Conservation (phyloP, 805 yeast genomes). For the Lachancea nothofagi region DNA sequence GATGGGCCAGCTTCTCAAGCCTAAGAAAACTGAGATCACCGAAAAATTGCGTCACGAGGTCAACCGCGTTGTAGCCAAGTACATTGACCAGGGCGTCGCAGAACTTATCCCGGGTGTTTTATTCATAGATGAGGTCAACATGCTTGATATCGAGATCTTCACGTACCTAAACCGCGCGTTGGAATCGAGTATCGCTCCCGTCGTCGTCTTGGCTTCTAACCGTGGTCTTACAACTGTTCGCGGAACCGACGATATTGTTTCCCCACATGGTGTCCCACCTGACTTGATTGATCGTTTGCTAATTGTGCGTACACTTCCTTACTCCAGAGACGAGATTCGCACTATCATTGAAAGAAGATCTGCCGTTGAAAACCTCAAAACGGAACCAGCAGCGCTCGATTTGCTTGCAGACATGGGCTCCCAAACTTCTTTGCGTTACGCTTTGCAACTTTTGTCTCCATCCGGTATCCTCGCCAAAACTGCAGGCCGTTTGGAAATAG, state of each 20-base stretch:
- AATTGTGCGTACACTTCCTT: slow-evolving; percentile 89
- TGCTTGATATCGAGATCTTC: slow-evolving; percentile 96
- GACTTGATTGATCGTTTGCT: slow-evolving; percentile 88
- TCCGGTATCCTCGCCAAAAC: slow-evolving; percentile 77
- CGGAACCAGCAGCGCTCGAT: slow-evolving; percentile 65
- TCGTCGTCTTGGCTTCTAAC: slow-evolving; percentile 93
- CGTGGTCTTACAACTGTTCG: slow-evolving; percentile 88
- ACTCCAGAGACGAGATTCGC: slow-evolving; percentile 73
- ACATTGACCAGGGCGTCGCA: slow-evolving; percentile 97
- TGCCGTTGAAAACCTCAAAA: slow-evolving; percentile 63
- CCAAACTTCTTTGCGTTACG: slow-evolving; percentile 80
- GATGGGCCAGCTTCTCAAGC: slow-evolving; percentile 96
- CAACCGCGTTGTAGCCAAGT: slow-evolving; percentile 90
- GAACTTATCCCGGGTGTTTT: slow-evolving; percentile 96
- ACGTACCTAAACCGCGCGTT: slow-evolving; percentile 91
- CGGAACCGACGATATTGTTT: slow-evolving; percentile 78
- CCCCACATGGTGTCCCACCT: slow-evolving; percentile 97
- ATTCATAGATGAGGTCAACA: slow-evolving; percentile 96
- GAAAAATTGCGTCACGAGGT: slow-evolving; percentile 92
- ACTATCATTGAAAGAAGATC: slow-evolving; percentile 81
- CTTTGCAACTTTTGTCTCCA: slow-evolving; percentile 86
- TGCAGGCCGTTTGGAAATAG: slow-evolving; percentile 63
- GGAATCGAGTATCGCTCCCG: slow-evolving; percentile 87
- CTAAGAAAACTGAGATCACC: slow-evolving; percentile 93
- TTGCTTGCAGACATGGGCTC: slow-evolving; percentile 68